These are phyloP conservation scores for Alternaria gaisen DNA, from an alignment of 2,329 filamentous ascomycete genomes.

Conservation along the genomic window DNA sequence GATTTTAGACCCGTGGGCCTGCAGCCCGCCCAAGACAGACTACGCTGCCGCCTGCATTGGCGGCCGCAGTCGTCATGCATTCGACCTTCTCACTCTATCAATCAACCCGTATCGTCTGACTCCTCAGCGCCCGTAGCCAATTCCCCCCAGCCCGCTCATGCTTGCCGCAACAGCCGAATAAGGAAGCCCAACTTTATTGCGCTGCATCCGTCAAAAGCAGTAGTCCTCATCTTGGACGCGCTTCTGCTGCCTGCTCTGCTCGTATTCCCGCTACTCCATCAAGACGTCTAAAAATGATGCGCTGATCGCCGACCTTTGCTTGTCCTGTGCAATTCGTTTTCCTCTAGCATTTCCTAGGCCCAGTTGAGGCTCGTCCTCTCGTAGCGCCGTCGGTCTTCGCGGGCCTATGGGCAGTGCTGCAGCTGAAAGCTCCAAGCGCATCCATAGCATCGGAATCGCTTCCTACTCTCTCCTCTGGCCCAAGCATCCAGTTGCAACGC, in stretches of 20 bases:
- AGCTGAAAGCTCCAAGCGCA: constrained; percentile 22
- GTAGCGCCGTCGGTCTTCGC: constrained; percentile 20
- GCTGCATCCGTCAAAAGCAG: constrained; percentile 28
- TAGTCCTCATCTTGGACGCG: constrained; percentile 1
- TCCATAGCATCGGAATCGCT: constrained; percentile 35
- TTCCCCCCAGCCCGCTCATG: constrained; percentile 30
- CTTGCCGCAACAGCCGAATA: constrained; percentile 50
- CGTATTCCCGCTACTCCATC: constrained; percentile 33
- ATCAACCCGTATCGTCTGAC: constrained; percentile 47
- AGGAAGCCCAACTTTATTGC: constrained; percentile 40
- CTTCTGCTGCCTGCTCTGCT: constrained; percentile 20
- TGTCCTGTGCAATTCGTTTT: constrained; percentile 34
- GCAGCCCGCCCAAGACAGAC: constrained; percentile 35
- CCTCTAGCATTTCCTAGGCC: constrained; percentile 23
- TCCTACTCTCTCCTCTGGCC: constrained; percentile 29
- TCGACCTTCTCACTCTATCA: constrained; percentile 38
- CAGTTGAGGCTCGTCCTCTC: constrained; percentile 11
- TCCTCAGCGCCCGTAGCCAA: constrained; percentile 23
- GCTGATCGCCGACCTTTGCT: constrained; percentile 35
- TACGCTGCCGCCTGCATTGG: constrained; percentile 41
- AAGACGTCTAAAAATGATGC: constrained; percentile 19
- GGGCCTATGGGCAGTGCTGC: constrained; percentile 18
- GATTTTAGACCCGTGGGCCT: constrained; percentile 24
- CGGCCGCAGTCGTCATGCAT: constrained; percentile 50
- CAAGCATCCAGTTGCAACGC: constrained; percentile 28